Evolutionary conservation across 768 basidiomycete genomes (phyloP).

Genomic region (Termitomyces sp.): DNA sequence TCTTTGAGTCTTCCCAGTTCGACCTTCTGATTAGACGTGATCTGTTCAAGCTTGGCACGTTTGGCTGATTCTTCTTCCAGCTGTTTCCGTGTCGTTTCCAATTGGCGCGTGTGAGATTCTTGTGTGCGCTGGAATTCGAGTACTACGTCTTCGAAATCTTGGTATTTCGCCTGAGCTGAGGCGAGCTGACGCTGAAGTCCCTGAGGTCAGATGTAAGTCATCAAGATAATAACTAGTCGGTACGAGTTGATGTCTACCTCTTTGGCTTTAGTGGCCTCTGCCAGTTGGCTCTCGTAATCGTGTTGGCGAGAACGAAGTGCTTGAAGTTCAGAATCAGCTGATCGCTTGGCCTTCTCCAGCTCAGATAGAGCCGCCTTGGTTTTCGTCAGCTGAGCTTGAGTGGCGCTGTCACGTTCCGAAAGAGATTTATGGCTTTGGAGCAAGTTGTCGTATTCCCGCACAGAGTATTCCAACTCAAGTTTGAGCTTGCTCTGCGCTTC

Average conservation of each 20-base stretch:
- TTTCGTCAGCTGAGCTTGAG: constrained; percentile 47
- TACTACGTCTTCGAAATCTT: constrained; percentile 85
- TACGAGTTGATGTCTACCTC: constrained; percentile 51
- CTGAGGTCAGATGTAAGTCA: constrained; percentile 32
- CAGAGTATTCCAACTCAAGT: constrained; percentile 65
- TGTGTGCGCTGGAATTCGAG: constrained; percentile 83
- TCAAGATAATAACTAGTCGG: constrained; percentile 1
- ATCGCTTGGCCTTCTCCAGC: constrained; percentile 65
- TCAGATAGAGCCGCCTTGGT: constrained; percentile 47
- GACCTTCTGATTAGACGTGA: constrained; percentile 54
- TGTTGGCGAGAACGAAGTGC: constrained; percentile 64
- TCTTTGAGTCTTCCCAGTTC: constrained; percentile 71
- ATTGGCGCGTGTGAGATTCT: constrained; percentile 64
- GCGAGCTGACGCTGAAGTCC: constrained; percentile 74
- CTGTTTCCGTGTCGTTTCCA: constrained; percentile 68
- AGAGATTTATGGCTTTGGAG: constrained; percentile 61
- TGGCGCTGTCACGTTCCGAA: constrained; percentile 53
- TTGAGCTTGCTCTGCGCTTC: constrained; percentile 73
- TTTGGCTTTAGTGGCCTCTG: constrained; percentile 58
- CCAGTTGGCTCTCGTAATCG: constrained; percentile 61
- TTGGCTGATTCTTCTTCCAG: constrained; percentile 71
- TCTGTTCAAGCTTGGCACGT: constrained; percentile 72
- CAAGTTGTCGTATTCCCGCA: constrained; percentile 57
- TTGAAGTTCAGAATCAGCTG: constrained; percentile 70
- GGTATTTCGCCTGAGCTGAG: constrained; percentile 68